A percentile compares a stretch with the other conserved stretches of the same genome.
These are phyloP conservation scores for Gentiana dahurica DNA, from an alignment of 257 asterid genomes.

Conservation along the genomic window DNA sequence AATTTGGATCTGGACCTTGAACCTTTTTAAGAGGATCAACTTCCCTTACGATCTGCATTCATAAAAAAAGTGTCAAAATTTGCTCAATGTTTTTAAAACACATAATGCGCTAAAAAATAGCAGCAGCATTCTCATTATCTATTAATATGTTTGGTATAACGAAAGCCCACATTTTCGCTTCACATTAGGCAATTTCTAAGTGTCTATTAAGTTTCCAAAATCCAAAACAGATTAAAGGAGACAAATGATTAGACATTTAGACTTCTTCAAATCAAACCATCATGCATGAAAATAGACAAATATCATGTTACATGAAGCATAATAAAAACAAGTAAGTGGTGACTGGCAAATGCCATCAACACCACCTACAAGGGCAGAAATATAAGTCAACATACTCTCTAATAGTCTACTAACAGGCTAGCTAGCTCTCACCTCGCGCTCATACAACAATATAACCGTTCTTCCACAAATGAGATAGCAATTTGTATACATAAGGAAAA, in stretches of 20 bases:
- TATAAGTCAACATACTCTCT: background rate
- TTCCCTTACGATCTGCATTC: slow-evolving; percentile 60
- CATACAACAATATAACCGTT: too few species aligned
- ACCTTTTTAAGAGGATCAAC: slow-evolving; percentile 57
- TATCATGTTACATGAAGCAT: background rate
- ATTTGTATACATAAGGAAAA: too few species aligned
- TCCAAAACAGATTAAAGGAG: background rate
- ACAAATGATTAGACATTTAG: background rate
- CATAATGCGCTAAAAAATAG: background rate
- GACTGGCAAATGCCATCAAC: background rate
- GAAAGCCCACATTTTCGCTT: background rate
- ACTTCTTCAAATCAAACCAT: background rate
- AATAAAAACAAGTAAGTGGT: background rate
- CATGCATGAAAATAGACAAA: background rate
- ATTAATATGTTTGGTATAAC: background rate
- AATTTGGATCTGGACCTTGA: slow-evolving; percentile 89
- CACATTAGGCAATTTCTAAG: background rate
- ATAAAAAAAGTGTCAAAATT: slow-evolving; percentile 4
- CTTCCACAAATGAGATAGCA: background rate
- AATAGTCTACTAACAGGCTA: too few species aligned
- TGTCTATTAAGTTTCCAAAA: background rate
- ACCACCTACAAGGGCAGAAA: background rate
- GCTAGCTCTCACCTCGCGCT: too few species aligned
- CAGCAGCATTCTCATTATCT: too few species aligned
- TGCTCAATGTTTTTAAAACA: background rate